Evolutionary conservation across 2,329 filamentous ascomycete species (phyloP).

Genomic region (Scopulariopsis brevicaulis): DNA sequence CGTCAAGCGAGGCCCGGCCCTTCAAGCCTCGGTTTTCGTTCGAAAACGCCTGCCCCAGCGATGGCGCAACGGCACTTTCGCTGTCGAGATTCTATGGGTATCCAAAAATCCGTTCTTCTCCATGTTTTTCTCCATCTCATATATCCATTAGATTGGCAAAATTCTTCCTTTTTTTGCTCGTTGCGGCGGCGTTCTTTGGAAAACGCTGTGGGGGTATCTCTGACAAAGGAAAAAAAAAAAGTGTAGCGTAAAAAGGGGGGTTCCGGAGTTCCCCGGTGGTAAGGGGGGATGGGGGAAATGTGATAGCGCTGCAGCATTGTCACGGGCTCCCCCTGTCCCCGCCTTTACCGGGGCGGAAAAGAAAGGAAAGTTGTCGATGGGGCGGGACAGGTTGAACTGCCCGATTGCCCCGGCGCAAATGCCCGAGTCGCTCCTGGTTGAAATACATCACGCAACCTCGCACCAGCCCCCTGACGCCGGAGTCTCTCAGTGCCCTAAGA

Average conservation of each 20-base stretch:
- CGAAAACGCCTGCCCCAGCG: constrained; percentile 39
- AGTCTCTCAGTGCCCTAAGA: neutral
- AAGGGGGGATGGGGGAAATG: neutral
- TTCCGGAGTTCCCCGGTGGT: neutral
- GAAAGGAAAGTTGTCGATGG: neutral
- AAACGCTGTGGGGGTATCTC: neutral
- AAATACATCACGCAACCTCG: neutral
- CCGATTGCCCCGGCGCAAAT: neutral
- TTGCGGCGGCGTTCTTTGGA: neutral
- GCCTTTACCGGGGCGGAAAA: neutral
- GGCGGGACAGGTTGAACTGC: neutral
- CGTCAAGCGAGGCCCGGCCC: constrained; percentile 4
- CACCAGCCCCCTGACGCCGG: neutral
- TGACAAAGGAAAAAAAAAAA: neutral
- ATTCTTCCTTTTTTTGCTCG: neutral
- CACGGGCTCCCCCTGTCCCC: neutral
- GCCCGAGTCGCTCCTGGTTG: neutral
- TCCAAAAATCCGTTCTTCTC: constrained; percentile 15
- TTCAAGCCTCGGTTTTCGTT: constrained; percentile 25
- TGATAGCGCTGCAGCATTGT: neutral
- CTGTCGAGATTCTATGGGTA: constrained; percentile 36
- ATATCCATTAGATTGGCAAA: neutral
- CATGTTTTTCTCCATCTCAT: neutral
- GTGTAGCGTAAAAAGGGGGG: neutral
- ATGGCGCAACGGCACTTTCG: constrained; percentile 46